Evolutionary conservation across 371 early-diverging fungal species (phyloP).

Genomic region (Syncephalis fuscata): DNA sequence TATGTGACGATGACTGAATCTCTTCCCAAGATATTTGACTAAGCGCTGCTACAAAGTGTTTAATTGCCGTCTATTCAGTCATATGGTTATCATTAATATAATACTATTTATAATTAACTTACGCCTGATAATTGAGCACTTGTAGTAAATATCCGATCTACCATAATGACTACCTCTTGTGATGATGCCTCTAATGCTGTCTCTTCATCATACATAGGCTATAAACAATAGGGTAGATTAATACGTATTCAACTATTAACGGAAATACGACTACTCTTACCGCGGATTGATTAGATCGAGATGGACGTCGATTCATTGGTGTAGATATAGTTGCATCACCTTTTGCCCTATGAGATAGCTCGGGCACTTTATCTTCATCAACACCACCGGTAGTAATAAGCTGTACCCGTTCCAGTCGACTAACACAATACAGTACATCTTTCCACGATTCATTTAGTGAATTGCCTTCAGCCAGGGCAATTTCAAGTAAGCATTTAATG

Average conservation of each 20-base stretch:
- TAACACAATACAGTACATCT: slow-evolving; percentile 74
- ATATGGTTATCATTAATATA: slow-evolving; percentile 21
- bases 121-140: slow-evolving; percentile 23
- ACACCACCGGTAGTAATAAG: slow-evolving; percentile 24
- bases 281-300: slow-evolving; percentile 1
- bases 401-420: slow-evolving; percentile 68
- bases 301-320: slow-evolving; percentile 5
- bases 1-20: slow-evolving; percentile 44
- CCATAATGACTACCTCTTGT: slow-evolving; percentile 51
- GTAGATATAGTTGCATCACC: neutral
- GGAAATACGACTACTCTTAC: neutral
- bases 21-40: slow-evolving; percentile 82
- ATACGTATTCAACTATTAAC: neutral
- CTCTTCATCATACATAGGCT: slow-evolving; percentile 17
- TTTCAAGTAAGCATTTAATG: slow-evolving; percentile 63
- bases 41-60: slow-evolving; percentile 76
- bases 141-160: slow-evolving; percentile 68
- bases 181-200: slow-evolving; percentile 31
- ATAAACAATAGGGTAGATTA: no score
- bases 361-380: slow-evolving; percentile 13
- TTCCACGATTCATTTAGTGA: slow-evolving; percentile 72
- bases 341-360: slow-evolving; percentile 1
- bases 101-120: slow-evolving; percentile 9
- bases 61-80: slow-evolving; percentile 36
- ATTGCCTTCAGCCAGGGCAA: slow-evolving; percentile 71